These are phyloP conservation scores for Neonectria magnoliae DNA, from an alignment of 2,329 filamentous ascomycete species.

Conservation along the genomic window DNA sequence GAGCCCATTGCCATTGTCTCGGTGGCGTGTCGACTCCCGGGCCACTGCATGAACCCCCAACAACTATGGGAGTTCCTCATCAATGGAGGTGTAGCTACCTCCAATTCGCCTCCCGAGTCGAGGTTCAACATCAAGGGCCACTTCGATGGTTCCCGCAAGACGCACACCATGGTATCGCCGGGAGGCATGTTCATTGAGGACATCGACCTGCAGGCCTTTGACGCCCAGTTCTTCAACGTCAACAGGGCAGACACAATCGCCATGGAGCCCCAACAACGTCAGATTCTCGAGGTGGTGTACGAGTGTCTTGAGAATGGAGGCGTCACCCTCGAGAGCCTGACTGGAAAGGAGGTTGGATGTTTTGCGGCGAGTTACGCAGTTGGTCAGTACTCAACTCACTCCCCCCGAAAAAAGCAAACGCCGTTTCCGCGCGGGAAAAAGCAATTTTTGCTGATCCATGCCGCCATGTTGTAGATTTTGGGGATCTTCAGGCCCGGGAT, in stretches of 20 bases:
- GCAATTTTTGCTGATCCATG: slow-evolving; percentile 14
- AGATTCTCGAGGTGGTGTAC: slow-evolving; percentile 54
- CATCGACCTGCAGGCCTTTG: slow-evolving; percentile 30
- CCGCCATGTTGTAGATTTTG: slow-evolving; percentile 46
- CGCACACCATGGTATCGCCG: slow-evolving; percentile 46
- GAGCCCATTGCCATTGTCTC: slow-evolving; percentile 54
- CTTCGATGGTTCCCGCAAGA: slow-evolving; percentile 49
- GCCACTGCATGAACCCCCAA: slow-evolving; percentile 45
- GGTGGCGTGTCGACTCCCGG: slow-evolving; percentile 54
- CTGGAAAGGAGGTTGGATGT: slow-evolving; percentile 49
- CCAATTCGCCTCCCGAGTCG: slow-evolving; percentile 38
- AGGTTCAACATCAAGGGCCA: slow-evolving; percentile 50
- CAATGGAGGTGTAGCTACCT: slow-evolving; percentile 44
- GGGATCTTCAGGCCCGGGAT: slow-evolving; percentile 50
- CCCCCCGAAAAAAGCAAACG: neutral
- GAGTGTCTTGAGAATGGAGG: slow-evolving; percentile 54
- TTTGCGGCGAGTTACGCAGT: slow-evolving; percentile 53
- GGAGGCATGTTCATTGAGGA: slow-evolving; percentile 52
- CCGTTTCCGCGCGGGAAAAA: slow-evolving; percentile 7
- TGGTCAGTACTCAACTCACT: slow-evolving; percentile 36
- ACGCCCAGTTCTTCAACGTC: slow-evolving; percentile 30
- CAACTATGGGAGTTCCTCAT: slow-evolving; percentile 52
- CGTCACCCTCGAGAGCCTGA: slow-evolving; percentile 44
- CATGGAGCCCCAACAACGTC: slow-evolving; percentile 55
- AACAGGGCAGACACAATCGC: slow-evolving; percentile 35